These are phyloP conservation scores for Lactarius hatsudake DNA, from an alignment of 768 basidiomycete genomes.

Conservation along the genomic window DNA sequence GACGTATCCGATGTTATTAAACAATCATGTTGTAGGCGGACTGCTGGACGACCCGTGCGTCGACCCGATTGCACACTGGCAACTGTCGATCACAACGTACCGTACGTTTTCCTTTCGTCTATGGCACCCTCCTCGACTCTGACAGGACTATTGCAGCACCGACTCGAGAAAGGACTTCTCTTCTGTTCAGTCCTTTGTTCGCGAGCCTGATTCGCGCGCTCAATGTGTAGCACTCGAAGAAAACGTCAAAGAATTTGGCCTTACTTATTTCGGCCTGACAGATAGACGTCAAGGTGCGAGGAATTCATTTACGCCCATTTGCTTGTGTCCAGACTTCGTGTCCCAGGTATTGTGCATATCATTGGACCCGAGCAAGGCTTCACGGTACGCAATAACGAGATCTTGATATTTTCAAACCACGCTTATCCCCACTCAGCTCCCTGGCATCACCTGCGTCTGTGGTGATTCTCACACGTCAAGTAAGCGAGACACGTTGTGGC, in stretches of 20 bases:
- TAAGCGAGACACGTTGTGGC: constrained; percentile 30
- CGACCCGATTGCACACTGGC: constrained; percentile 64
- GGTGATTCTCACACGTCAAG: constrained; percentile 67
- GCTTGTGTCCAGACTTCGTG: not conserved
- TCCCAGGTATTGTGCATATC: constrained; percentile 51
- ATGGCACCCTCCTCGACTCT: constrained; percentile 9
- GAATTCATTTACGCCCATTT: constrained; percentile 3
- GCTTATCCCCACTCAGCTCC: constrained; percentile 34
- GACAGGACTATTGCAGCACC: constrained; percentile 37
- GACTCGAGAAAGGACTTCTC: constrained; percentile 51
- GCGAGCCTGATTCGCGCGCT: constrained; percentile 54
- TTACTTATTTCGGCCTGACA: constrained; percentile 68
- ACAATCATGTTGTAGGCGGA: constrained; percentile 36
- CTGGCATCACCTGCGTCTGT: constrained; percentile 52
- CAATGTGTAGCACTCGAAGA: constrained; percentile 60
- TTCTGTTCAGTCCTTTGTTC: constrained; percentile 48
- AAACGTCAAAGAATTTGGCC: constrained; percentile 62
- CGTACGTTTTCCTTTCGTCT: constrained; percentile 33
- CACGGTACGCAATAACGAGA: constrained; percentile 38
- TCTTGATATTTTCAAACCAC: not conserved
- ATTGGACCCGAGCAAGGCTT: constrained; percentile 69
- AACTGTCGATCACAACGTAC: constrained; percentile 59
- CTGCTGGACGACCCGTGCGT: constrained; percentile 53
- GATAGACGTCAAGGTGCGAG: constrained; percentile 56
- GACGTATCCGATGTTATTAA: not conserved